A percentile compares a stretch with the other conserved stretches of the same genome.
Evolutionary conservation across 768 basidiomycete genomes (phyloP).

Genomic region (Suillus plorans): DNA sequence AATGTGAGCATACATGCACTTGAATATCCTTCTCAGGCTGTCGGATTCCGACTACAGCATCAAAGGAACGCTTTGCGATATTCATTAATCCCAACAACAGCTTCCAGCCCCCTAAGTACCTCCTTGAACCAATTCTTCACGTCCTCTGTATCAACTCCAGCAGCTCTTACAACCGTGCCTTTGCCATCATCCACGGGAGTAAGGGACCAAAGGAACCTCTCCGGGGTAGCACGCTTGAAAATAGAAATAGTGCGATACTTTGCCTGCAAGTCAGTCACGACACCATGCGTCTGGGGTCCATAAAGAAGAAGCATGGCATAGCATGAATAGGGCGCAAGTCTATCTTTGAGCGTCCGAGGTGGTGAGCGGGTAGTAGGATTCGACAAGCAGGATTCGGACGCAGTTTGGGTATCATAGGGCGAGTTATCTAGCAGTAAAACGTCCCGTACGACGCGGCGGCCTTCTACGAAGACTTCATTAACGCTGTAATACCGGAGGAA

Average conservation of each 20-base stretch:
- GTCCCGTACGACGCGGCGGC: conserved; percentile 70
- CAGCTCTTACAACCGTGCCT: conserved; percentile 68
- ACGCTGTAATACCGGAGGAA: conserved; percentile 82
- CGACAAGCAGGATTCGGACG: conserved; percentile 6
- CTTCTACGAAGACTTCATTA: conserved; percentile 78
- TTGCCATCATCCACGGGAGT: conserved; percentile 51
- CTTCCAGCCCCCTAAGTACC: conserved; percentile 49
- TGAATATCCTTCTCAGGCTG: neutral
- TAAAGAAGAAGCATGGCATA: conserved; percentile 85
- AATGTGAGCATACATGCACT: neutral
- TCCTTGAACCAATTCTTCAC: conserved; percentile 70
- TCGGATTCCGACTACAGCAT: neutral
- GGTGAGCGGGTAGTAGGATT: conserved; percentile 21
- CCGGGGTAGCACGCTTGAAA: conserved; percentile 53
- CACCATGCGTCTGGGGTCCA: conserved; percentile 57
- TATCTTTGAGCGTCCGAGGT: conserved; percentile 53
- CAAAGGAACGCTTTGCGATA: conserved; percentile 64
- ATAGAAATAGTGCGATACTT: conserved; percentile 59
- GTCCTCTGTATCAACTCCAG: conserved; percentile 73
- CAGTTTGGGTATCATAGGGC: conserved; percentile 1
- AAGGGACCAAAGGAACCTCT: conserved; percentile 79
- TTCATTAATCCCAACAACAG: conserved; percentile 59
- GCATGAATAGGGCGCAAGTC: conserved; percentile 80
- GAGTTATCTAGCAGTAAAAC: conserved; percentile 69
- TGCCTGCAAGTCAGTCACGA: conserved; percentile 47